A percentile compares a stretch with the other conserved stretches of the same genome.
These are phyloP conservation scores for Areca catechu DNA, from an alignment of 176 grass and related monocot species.

Conservation along the genomic window DNA sequence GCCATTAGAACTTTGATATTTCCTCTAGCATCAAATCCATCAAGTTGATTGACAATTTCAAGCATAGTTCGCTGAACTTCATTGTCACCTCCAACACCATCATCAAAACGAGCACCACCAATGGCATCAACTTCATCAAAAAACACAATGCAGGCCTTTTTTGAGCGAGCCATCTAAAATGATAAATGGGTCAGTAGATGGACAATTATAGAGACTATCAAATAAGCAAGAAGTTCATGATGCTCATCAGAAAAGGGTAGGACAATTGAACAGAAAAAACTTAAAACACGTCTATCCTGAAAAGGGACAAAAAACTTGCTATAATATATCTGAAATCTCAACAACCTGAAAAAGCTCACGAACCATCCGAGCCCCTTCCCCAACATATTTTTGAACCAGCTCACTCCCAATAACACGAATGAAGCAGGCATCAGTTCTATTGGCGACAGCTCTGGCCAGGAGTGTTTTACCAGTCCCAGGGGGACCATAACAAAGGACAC, in stretches of 20 bases:
- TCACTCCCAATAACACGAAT: conserved; percentile 96
- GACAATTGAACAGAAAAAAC: too few relatives aligned
- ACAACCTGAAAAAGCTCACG: conserved; percentile 82
- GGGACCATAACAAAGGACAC: conserved; percentile 85
- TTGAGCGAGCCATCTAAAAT: conserved; percentile 82
- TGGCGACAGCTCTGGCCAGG: conserved; percentile 88
- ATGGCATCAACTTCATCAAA: conserved; percentile 98
- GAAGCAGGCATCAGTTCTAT: conserved; percentile 89
- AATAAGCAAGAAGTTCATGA: too few relatives aligned
- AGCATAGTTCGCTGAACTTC: conserved; percentile 96
- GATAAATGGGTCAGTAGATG: neutral
- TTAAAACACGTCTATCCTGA: too few relatives aligned
- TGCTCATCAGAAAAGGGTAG: too few relatives aligned
- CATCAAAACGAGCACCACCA: conserved; percentile 95
- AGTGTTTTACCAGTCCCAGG: conserved; percentile 92
- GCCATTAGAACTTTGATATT: conserved; percentile 99
- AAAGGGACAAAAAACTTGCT: too few relatives aligned
- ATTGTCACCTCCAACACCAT: conserved; percentile 82
- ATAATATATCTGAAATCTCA: too few relatives aligned
- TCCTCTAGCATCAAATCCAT: conserved; percentile 90
- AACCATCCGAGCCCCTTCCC: conserved; percentile 85
- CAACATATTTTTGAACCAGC: conserved; percentile 86
- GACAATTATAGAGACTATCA: too few relatives aligned
- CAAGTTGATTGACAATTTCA: conserved; percentile 95
- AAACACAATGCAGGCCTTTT: conserved; percentile 97